These are phyloP conservation scores for Nitzschia sp. DNA, from an alignment of 108 stramenopile genomes.

Conservation along the genomic window DNA sequence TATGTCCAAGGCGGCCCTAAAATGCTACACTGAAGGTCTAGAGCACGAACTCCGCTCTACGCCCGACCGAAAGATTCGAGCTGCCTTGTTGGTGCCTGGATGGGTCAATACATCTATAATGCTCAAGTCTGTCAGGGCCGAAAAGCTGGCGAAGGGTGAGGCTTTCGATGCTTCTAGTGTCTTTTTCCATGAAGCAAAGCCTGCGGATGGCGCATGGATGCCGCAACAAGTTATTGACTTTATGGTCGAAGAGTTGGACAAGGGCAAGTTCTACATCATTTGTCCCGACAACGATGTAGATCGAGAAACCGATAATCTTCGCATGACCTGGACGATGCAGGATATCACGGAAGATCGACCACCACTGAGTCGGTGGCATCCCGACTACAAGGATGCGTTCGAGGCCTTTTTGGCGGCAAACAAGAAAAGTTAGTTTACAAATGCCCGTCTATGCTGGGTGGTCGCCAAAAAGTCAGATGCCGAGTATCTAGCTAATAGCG, in stretches of 20 bases:
- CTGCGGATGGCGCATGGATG: constrained; percentile 63
- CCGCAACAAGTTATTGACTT: constrained; percentile 60
- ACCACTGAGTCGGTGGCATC: constrained; percentile 60
- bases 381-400: constrained; percentile 54
- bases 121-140: constrained; percentile 36
- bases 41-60: constrained; percentile 50
- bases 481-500: no score
- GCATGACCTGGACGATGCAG: constrained; percentile 68
- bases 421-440: constrained; percentile 20
- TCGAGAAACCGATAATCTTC: constrained; percentile 53
- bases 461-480: no score
- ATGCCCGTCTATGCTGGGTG: no score
- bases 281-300: constrained; percentile 74
- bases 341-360: constrained; percentile 53
- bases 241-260: constrained; percentile 47
- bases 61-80: constrained; percentile 27
- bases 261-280: constrained; percentile 49
- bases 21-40: constrained; percentile 61
- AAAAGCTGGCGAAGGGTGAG: constrained; percentile 29
- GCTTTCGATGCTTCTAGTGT: constrained; percentile 34
- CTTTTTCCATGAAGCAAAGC: constrained; percentile 59
- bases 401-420: constrained; percentile 23
- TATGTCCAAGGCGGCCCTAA: constrained; percentile 61
- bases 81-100: constrained; percentile 54
- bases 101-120: constrained; percentile 66